These are phyloP conservation scores for Trametes cinnabarina DNA, from an alignment of 768 basidiomycete species.

Conservation along the genomic window DNA sequence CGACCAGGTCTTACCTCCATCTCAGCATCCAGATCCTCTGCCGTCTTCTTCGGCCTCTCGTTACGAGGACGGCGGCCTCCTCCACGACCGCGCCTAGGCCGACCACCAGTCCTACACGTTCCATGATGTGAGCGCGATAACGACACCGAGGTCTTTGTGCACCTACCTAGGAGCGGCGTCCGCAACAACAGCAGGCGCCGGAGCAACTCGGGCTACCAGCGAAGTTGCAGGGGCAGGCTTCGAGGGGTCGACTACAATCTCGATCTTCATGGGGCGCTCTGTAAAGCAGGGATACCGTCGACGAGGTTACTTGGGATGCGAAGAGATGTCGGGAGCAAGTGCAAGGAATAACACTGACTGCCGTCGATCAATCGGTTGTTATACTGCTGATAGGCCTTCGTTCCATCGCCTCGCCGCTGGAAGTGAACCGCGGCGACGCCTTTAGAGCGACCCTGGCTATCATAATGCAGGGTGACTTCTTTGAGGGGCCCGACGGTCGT, in stretches of 20 bases:
- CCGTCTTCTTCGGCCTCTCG: constrained; percentile 74
- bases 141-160: constrained; percentile 1
- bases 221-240: constrained; percentile 58
- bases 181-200: constrained; percentile 44
- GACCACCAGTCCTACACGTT: constrained; percentile 25
- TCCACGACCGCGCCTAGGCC: constrained; percentile 39
- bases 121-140: neutral
- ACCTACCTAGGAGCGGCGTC: constrained; percentile 24
- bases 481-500: constrained; percentile 86
- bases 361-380: constrained; percentile 99
- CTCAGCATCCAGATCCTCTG: constrained; percentile 92
- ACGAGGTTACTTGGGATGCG: constrained; percentile 26
- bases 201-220: constrained; percentile 83
- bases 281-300: constrained; percentile 22
- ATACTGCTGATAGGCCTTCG: constrained; percentile 90
- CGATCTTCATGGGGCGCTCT: constrained; percentile 99
- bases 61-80: constrained; percentile 23
- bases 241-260: constrained; percentile 90
- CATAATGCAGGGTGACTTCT: constrained; percentile 83
- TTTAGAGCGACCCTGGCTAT: constrained; percentile 82
- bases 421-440: constrained; percentile 89
- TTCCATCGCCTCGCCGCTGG: constrained; percentile 81
- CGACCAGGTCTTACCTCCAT: constrained; percentile 82
- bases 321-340: constrained; percentile 35
- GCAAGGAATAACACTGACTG: constrained; percentile 86